Percentiles rank a stretch among this genome's conserved stretches.
Evolutionary conservation across 306 rosid genomes (phyloP).

Genomic region (Fagus crenata): DNA sequence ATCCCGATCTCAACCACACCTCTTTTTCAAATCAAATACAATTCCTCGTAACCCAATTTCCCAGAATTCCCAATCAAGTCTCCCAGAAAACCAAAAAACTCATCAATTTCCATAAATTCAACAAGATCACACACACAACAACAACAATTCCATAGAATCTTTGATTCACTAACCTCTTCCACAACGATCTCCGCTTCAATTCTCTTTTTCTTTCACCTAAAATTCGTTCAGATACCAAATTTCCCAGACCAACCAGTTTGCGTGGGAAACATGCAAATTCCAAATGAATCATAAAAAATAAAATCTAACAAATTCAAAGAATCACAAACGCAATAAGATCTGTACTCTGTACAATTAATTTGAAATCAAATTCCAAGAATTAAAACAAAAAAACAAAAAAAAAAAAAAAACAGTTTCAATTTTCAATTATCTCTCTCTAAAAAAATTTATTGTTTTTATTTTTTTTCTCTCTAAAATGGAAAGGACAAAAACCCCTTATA

Average conservation of each 20-base stretch:
- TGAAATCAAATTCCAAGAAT: slow-evolving; percentile 23
- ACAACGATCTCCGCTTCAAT: slow-evolving; percentile 35
- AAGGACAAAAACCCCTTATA: slow-evolving; percentile 39
- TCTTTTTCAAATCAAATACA: slow-evolving; percentile 18
- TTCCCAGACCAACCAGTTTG: slow-evolving; percentile 21
- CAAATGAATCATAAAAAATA: background rate
- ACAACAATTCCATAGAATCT: slow-evolving; percentile 4
- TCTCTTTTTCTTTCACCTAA: slow-evolving; percentile 10
- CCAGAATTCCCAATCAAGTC: slow-evolving; percentile 14
- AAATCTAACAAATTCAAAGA: background rate
- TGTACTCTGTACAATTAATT: slow-evolving; percentile 31
- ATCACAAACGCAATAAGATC: slow-evolving; percentile 38
- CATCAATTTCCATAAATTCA: slow-evolving; percentile 8
- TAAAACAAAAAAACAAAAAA: background rate
- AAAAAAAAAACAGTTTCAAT: background rate
- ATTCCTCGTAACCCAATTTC: slow-evolving; percentile 15
- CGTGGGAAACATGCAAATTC: slow-evolving; percentile 15
- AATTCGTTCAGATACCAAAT: slow-evolving; percentile 39
- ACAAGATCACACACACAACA: slow-evolving; percentile 33
- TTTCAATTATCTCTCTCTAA: slow-evolving; percentile 3
- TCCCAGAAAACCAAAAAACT: slow-evolving; percentile 17
- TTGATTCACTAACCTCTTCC: slow-evolving; percentile 47
- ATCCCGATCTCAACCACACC: slow-evolving; percentile 37
- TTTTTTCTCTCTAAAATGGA: slow-evolving; percentile 2
- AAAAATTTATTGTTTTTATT: background rate